Base-by-base conservation (phyloP, 179 eudicot species). In the Beta macrorhiza region DNA sequence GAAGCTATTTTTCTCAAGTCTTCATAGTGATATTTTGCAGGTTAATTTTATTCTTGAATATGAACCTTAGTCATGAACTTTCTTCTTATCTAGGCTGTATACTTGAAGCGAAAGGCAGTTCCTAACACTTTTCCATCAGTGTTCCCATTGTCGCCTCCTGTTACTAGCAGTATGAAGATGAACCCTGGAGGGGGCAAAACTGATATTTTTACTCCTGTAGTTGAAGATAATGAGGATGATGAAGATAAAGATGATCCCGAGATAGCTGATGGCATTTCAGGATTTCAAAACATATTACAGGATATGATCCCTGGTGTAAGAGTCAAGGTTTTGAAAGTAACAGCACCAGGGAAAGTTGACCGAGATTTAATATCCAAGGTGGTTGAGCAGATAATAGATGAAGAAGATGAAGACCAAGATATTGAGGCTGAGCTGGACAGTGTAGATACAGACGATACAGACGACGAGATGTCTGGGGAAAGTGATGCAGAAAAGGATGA, bases 251-350 rank as follows among this genome's bases (percentile, higher is more conserved):
- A 92, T 83, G 98, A 92, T 82, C 87, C 89, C 67, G 91, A 90
- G 78, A 42, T 80, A 42, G 79, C 90, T 81, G 94, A 90, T 77
- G 91, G 81, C 69, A 47, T 89, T 29, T 79, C 89, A 53, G 91
- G 90, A 78, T 94, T 92, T 79, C 92, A 89, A 75, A 89, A 87
- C 87, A 76, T 88, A 47, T 87, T 94, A 84, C 91, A 87, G 68
- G 97, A 92, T 91, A 88, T 93, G 91, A 89, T 93, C 79, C 95
- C 99, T 88, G 97, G 97, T 87, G 91, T 88, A 65, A 87, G 89
- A 83, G 94, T 96, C 68, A 91, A 91, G 87, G 93, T 92, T 71
- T 80, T 94, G 89, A 92, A 92, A 83, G 92, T 94, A 80, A 87
- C 97, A 82, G 37, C 89, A 62, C 91, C 97, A 49, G 93, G 81